Evolutionary conservation across 2,329 filamentous ascomycete species (phyloP), one percentile per base, ranked within the genome.

Genomic region (Nannizziopsis arthrosporioides): DNA sequence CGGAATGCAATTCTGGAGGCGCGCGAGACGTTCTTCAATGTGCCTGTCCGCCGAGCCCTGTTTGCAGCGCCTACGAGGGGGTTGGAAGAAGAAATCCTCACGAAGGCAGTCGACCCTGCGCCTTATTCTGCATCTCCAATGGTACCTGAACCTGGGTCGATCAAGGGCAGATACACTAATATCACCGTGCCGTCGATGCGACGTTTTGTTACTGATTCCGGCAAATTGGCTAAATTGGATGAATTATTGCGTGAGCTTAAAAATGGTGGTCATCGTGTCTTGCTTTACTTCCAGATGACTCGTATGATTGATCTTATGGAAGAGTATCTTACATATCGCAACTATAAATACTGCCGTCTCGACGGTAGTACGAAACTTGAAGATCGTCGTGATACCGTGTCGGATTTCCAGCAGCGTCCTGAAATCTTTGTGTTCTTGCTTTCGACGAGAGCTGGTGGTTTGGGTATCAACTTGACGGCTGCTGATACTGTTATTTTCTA

Each of bases 281-380:
- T 98, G 47, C 73, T 98, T 15, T 98, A 98, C 75, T 98, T 98
- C 85, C 92, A 98, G 73, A 98, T 98, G 92, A 98, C 92, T 3
- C 85, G 86, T 62, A 98, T 98, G 92, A 96, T 98, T 62, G 90
- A 98, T 64, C 73, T 98, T 52, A 96, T 96, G 85, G 92, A 98
- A 66, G 92, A 98, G 68, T 98, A 96, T 59, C 74, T 98, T 51
- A 96, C 92, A 0, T 96, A 96, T 71, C 86, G 92, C 64, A 95
- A 96, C 70, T 96, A 94, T 81, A 95, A 94, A 68, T 98, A 95
- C 70, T 93, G 90, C 60, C 85, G 92, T 51, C 76, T 98, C 39
- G 92, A 98, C 60, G 92, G 92, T 62, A 94, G 88, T 14, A 98
- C 92, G 38, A 98, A 96, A 66, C 76, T 98, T 44, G 92, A 98